Conservation (phyloP, 257 asterid genomes). For the Eustoma russellianum region DNA sequence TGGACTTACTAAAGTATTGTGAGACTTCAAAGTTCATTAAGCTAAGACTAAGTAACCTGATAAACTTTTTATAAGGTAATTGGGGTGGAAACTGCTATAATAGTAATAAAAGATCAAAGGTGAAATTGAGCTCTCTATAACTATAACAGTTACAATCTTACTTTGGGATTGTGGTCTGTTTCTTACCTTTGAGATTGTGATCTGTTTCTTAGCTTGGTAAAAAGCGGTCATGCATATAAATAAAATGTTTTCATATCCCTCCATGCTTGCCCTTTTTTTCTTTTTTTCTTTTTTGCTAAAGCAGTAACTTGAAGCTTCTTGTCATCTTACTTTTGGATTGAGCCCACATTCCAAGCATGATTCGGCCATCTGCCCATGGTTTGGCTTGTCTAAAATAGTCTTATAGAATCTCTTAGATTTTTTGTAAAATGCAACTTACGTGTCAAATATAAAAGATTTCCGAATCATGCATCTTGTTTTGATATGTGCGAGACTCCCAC, state of each 20-base stretch:
- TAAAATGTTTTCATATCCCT: not conserved
- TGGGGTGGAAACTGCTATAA: no score
- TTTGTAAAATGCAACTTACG: no score
- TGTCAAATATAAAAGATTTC: no score
- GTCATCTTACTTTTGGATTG: not conserved
- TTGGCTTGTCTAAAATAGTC: no score
- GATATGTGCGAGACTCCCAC: no score
- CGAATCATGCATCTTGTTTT: no score
- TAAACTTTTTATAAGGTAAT: no score
- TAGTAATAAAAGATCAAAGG: not conserved
- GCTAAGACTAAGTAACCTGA: no score
- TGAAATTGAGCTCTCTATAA: not conserved
- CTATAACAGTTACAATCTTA: not conserved
- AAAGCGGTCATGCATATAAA: not conserved
- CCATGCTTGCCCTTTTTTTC: not conserved
- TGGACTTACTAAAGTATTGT: no score
- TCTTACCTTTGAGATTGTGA: not conserved
- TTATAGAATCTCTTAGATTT: no score
- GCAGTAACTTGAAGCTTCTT: slow-evolving; percentile 6
- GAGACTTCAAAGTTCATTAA: no score
- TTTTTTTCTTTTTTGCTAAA: no score
- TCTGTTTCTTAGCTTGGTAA: not conserved
- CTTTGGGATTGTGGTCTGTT: slow-evolving; percentile 4
- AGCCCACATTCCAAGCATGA: not conserved
- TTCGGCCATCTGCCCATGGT: slow-evolving; percentile 7